phyloP scores from a whole-genome alignment of 805 yeast genomes.

The Starmerella geochares region DNA sequence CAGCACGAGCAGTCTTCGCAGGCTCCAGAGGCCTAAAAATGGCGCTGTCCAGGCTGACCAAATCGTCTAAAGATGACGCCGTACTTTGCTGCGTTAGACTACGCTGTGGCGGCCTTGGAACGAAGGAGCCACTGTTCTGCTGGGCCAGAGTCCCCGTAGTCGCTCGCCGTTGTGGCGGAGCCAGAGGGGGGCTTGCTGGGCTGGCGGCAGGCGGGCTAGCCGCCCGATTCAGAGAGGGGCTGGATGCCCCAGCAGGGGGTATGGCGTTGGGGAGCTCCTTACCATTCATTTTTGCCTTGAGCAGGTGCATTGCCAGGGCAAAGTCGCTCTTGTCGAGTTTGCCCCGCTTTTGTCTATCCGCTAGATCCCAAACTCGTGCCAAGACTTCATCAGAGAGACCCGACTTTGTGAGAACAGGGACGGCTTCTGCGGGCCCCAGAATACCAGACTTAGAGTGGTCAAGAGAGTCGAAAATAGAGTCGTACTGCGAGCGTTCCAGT shows the following conservation, averaged over 20 bases:
- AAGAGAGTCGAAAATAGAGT: constrained; percentile 63
- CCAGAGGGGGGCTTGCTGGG: not conserved
- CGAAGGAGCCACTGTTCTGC: not conserved
- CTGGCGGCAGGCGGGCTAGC: constrained; percentile 21
- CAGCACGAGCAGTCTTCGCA: constrained; percentile 1
- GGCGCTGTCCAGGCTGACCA: constrained; percentile 26
- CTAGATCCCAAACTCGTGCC: constrained; percentile 88
- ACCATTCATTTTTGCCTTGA: constrained; percentile 75
- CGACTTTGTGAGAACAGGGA: constrained; percentile 79
- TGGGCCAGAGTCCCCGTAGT: not conserved
- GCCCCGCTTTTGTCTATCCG: constrained; percentile 82
- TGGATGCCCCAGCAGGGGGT: constrained; percentile 10
- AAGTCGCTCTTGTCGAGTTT: constrained; percentile 72
- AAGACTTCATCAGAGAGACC: constrained; percentile 72
- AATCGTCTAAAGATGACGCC: constrained; percentile 27
- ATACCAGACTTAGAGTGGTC: constrained; percentile 56
- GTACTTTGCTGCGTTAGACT: constrained; percentile 3
- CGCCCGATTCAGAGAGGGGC: not conserved
- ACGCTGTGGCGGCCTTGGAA: constrained; percentile 14
- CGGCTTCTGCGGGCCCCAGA: constrained; percentile 70
- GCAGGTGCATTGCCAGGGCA: constrained; percentile 85
- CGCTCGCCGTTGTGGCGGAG: constrained; percentile 4
- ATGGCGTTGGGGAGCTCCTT: constrained; percentile 54
- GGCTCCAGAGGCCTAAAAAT: constrained; percentile 24
- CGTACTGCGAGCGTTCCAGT: constrained; percentile 66